Evolutionary conservation across 1,139 yeast species (phyloP), one percentile per base, ranked within the genome.

Genomic region (Saccharomyces hybrid): DNA sequence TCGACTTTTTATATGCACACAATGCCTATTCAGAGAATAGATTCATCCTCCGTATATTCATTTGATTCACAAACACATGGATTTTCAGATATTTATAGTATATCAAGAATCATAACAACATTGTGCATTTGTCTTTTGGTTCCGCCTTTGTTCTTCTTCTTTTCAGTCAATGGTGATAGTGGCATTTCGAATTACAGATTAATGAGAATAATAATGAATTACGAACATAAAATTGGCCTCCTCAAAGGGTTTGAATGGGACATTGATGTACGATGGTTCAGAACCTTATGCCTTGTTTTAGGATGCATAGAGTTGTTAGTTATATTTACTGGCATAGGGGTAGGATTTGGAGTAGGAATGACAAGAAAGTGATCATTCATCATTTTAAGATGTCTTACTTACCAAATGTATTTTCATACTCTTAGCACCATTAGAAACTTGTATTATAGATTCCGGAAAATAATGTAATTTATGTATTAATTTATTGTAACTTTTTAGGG

Each of bases 291-390:
- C 52, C 47, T 66, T 14, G 32, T 55, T 16, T 38, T 63, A 11
- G 70, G 70, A 1, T 13, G 52, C 9, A 8, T 60, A 2, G 70
- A 67, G 47, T 28, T 58, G 1, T 23, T 65, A n/a, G 55, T 57
- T 5, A 56, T 65, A 2, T 48, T 69, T 9, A 72, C 70, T 2
- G 65, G 71, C 54, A 63, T 72, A 16, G 68, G 68, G 9, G 57
- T 67, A 34, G 74, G 73, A 1, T 64, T 72, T 52, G 75, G 74
- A 3, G 72, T 72, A 19, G 75, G 75, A 0, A 54, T 70, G 13
- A 58, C 65, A 2, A 55, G 49, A 46, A 51, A 50, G 9, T 38
- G 27, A 23, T 29, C 28, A 19, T 19, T 19, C 23, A 19, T 19
- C 23, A 19, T 19, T 19, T 5, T 31, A n/a, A 32, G 38, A 7